Evolutionary conservation across 139 green algal species (phyloP), one percentile per base, ranked within the genome.

Genomic region (Spirogloea muscicola): DNA sequence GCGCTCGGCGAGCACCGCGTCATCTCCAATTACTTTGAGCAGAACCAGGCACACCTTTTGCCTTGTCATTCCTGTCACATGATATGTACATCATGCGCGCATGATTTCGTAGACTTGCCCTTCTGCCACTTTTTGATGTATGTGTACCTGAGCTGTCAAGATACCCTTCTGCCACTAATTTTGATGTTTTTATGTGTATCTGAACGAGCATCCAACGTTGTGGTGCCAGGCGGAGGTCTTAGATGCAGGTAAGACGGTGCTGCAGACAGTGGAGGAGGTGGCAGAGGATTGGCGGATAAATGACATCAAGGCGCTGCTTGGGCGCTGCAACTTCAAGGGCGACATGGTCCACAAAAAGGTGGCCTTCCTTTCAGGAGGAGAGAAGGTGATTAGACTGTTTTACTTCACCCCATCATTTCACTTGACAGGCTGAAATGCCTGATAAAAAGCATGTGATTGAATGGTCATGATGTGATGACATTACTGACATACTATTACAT

Each of bases 291-390:
- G 87, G 42, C 79, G 88, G 77, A 58, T 96, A 55, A 89, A 93
- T 74, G 92, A 97, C 58, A 88, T 99, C 58, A 99, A 99, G 86
- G 85, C 48, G 31, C 40, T 79, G 39, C 51, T 79, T 29, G 68
- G 67, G 2, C 41, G 73, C 10, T 82, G 77, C 33, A 63, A 94
- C 69, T 98, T 98, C 85, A 92, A 82, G 52, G 91, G 91, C 1
- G 67, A 80, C 0, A 85, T 88, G 29, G 89, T 96, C 77, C 84
- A 96, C 36, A 98, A 97, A 72, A 95, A 96, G 87, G 92, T 89
- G 16, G 40, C 68, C 39, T 87, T 88, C 60, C 74, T 96, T 63
- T 90, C 81, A 33, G 91, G 91, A 33, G 91, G 91, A 0, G 91
- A 96, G 82, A 96, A 96, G 77, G 66, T 68, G 44, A 21, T 9